Evolutionary conservation across 495 filamentous ascomycete genomes (phyloP).

Genomic region (Lepidopterella palustris): DNA sequence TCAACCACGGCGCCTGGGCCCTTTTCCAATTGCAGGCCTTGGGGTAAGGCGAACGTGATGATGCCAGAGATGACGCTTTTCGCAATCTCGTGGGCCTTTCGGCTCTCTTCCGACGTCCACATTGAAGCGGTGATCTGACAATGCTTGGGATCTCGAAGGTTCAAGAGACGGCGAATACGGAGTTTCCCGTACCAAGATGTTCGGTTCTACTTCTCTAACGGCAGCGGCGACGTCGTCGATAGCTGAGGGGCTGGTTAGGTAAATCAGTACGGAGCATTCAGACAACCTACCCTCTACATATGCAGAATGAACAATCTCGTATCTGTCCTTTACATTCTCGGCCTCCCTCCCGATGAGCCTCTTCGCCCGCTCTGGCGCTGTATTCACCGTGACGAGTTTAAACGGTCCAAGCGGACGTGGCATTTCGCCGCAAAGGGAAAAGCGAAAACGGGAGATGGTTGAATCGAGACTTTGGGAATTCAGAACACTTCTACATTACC

Average conservation of each 20-base stretch:
- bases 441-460: neutral
- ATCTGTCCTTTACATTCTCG: slow-evolving; percentile 52
- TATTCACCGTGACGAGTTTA: slow-evolving; percentile 63
- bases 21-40: slow-evolving; percentile 56
- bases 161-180: neutral
- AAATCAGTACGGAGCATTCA: neutral
- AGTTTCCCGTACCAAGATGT: neutral
- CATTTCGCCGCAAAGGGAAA: neutral
- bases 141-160: neutral
- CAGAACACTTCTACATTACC: neutral
- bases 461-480: neutral
- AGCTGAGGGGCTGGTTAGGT: neutral
- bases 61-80: slow-evolving; percentile 45
- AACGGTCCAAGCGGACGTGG: slow-evolving; percentile 43
- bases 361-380: slow-evolving; percentile 58
- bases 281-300: slow-evolving; percentile 50
- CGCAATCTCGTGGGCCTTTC: slow-evolving; percentile 50
- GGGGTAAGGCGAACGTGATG: slow-evolving; percentile 55
- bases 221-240: neutral
- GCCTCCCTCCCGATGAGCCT: slow-evolving; percentile 53
- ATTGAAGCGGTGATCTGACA: slow-evolving; percentile 59
- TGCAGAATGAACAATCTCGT: slow-evolving; percentile 52
- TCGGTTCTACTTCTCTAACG: neutral
- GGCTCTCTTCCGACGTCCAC: slow-evolving; percentile 56
- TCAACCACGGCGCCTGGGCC: slow-evolving; percentile 62